Evolutionary conservation across 805 yeast species (phyloP).

Genomic region (Teunomyces funiuensis): DNA sequence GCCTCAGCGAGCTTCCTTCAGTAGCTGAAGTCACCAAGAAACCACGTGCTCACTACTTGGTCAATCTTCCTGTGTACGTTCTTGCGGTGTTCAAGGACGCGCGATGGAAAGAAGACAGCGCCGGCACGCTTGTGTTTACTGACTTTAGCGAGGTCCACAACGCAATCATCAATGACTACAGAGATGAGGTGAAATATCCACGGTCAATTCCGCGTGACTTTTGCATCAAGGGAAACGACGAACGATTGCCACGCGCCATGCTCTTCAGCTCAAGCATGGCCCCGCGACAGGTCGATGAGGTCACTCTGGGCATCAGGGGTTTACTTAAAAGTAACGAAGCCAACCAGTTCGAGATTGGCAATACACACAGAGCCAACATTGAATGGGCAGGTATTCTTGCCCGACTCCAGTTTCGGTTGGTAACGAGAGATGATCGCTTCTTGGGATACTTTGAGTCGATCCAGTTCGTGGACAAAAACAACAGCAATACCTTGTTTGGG

Average conservation of each 20-base stretch:
- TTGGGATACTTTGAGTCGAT: conserved; percentile 1
- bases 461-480: neutral
- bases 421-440: neutral
- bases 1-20: conserved; percentile 1
- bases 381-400: neutral
- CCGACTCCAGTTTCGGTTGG: neutral
- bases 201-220: conserved; percentile 1
- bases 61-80: conserved; percentile 10
- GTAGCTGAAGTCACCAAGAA: neutral
- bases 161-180: conserved; percentile 1
- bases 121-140: conserved; percentile 8
- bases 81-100: conserved; percentile 6
- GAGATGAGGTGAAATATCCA: neutral
- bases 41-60: neutral
- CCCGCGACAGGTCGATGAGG: neutral
- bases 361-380: neutral
- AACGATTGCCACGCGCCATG: neutral
- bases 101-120: conserved; percentile 5
- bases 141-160: conserved; percentile 10
- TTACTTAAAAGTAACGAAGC: neutral
- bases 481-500: neutral
- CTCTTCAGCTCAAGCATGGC: conserved; percentile 1
- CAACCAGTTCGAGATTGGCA: neutral
- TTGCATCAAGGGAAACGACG: neutral
- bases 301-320: neutral